Percentiles rank a stretch among this genome's conserved stretches.
phyloP scores from a whole-genome alignment of 352 stramenopile species.

The Pythium oligandrum region DNA sequence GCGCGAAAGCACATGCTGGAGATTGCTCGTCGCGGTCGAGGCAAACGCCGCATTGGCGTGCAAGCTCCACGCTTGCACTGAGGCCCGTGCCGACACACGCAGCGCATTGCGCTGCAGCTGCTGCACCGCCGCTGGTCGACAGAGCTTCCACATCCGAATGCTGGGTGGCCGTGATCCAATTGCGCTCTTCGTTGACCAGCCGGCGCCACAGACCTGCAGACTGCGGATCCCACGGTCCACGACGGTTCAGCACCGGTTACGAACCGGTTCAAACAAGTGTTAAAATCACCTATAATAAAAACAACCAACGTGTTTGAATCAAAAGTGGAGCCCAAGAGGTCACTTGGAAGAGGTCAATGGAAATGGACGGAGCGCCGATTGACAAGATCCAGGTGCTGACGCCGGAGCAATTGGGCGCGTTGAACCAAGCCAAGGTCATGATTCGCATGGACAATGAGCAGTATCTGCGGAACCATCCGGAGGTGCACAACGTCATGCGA shows the following conservation, averaged over 20 bases:
- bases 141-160: conserved; percentile 48
- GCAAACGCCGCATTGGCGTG: conserved; percentile 17
- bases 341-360: background rate
- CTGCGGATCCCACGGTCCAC: conserved; percentile 2
- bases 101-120: conserved; percentile 27
- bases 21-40: conserved; percentile 37
- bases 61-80: conserved; percentile 1
- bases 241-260: too few species aligned
- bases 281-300: conserved; percentile 2
- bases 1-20: conserved; percentile 36
- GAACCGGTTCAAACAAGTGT: too few species aligned
- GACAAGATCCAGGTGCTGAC: conserved; percentile 61
- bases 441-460: conserved; percentile 80
- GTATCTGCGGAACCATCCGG: conserved; percentile 60
- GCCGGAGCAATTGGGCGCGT: conserved; percentile 46
- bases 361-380: conserved; percentile 9
- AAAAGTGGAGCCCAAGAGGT: conserved; percentile 2
- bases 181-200: too few species aligned
- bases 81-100: conserved; percentile 6
- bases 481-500: conserved; percentile 52
- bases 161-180: too few species aligned
- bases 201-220: conserved; percentile 11
- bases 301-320: conserved; percentile 8
- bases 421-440: conserved; percentile 75
- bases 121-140: conserved; percentile 38